Base-by-base conservation (phyloP, 2,329 filamentous ascomycete genomes). In the Aspergillus ochraceus region DNA sequence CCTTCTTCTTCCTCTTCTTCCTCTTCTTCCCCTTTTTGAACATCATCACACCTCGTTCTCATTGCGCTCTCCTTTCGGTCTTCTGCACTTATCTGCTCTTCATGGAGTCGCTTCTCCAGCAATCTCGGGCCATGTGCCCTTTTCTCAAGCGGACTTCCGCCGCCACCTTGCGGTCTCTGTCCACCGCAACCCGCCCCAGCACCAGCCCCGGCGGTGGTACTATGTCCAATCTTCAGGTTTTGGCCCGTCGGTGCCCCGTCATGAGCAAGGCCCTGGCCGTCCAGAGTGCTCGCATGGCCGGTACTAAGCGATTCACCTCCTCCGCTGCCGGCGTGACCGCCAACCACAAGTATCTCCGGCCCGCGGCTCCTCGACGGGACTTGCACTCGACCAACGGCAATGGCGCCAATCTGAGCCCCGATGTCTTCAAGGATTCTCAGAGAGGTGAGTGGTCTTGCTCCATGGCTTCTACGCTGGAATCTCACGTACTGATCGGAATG, bases 181-280 rank as follows among this genome's bases (percentile, higher is more conserved):
- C 90, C 57, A 87, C 80, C 78, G 87, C 80, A 74, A 86, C 80
- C 72, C 84, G 82, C 68, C 85, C 87, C 75, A 83, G 84, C 63
- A 90, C 90, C 56, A 74, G 73, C 55, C 89, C 88, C 59, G 90
- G 92, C 71, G 94, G 93, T 67, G 92, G 93, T 71, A 92, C 91
- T 79, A 97, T 98, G 87, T 97, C 92, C 73, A 98, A 97, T 81
- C 85, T 99, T 71, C 95, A 98, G 83, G 87, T 95, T 68, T 88
- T 96, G 73, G 95, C 92, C 71, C 89, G 92, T 74, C 92, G 94
- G 77, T 99, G 95, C 85, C 95, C 95, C 60, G 90, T 99, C 78
- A 99, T 99, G 95, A 94, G 93, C 77, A 96, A 97, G 84, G 95
- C 95, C 47, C 86, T 99, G 76, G 90, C 92, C 62, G 89, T 97